Conservation (phyloP, 257 asterid genomes). For the Solanum sitiens region DNA sequence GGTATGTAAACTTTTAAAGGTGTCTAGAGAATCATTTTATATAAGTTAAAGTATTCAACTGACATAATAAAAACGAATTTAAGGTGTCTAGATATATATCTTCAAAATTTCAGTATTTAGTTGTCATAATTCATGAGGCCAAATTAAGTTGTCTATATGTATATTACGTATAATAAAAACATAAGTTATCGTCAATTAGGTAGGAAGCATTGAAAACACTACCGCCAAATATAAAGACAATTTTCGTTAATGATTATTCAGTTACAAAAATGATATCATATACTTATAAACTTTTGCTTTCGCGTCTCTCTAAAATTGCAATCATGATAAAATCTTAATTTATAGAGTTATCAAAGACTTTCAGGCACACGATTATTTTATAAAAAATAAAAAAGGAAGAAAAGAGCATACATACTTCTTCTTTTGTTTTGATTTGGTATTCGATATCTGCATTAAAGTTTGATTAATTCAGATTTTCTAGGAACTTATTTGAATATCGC, state of each 20-base stretch:
- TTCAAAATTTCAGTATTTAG: neutral
- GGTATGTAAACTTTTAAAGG: neutral
- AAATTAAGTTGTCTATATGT: neutral
- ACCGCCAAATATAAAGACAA: neutral
- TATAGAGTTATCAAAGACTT: neutral
- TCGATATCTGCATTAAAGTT: rapidly evolving
- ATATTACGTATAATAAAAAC: neutral
- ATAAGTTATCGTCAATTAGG: neutral
- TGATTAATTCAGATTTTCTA: rapidly evolving
- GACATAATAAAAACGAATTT: too few species aligned
- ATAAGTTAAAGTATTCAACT: too few species aligned
- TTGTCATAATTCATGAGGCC: too few species aligned
- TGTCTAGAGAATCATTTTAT: too few species aligned
- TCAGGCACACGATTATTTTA: neutral
- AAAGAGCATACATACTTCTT: neutral
- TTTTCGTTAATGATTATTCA: neutral
- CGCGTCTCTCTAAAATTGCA: neutral
- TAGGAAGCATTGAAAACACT: neutral
- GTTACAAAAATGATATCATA: neutral
- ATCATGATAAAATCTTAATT: neutral
- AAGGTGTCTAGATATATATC: too few species aligned
- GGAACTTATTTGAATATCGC: rapidly evolving
- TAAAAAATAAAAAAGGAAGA: neutral
- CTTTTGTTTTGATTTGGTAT: too few species aligned
- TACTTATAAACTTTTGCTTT: neutral